Conservation (phyloP, 352 stramenopile genomes). For the Phytophthora crassamura region DNA sequence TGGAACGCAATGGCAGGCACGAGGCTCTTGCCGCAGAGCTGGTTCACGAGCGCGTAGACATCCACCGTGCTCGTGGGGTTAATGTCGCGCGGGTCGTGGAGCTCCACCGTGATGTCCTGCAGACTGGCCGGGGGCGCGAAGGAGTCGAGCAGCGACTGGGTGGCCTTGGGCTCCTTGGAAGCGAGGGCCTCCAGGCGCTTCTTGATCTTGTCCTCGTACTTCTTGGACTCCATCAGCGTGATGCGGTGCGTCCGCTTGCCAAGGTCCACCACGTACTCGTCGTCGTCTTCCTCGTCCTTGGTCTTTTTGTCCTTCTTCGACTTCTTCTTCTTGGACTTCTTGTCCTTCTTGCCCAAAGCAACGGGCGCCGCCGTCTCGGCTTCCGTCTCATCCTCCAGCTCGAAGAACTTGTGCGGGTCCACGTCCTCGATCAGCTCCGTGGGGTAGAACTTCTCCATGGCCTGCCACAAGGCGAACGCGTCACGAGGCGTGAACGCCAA, state of each 20-base stretch:
- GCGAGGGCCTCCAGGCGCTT: slow-evolving; percentile 90
- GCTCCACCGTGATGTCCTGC: slow-evolving; percentile 65
- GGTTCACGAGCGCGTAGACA: slow-evolving; percentile 72
- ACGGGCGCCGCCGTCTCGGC: slow-evolving; percentile 10
- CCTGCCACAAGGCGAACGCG: slow-evolving; percentile 96
- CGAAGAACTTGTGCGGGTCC: slow-evolving; percentile 96
- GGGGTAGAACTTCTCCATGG: slow-evolving; percentile 80
- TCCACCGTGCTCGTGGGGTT: slow-evolving; percentile 71
- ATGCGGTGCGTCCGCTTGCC: slow-evolving; percentile 92
- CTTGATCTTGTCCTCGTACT: slow-evolving; percentile 98
- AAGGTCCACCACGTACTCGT: slow-evolving; percentile 67
- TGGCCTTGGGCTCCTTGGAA: slow-evolving; percentile 89
- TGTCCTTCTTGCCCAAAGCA: slow-evolving; percentile 59
- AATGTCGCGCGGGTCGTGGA: slow-evolving; percentile 52
- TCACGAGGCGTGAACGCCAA: slow-evolving; percentile 97
- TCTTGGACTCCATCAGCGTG: slow-evolving; percentile 97
- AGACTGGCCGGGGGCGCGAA: slow-evolving; percentile 76
- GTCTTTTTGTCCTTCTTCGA: slow-evolving; percentile 76
- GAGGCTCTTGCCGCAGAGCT: slow-evolving; percentile 64
- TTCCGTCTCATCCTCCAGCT: slow-evolving; percentile 51
- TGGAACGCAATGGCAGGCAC: slow-evolving; percentile 90
- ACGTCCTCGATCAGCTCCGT: slow-evolving; percentile 90
- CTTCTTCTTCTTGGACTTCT: slow-evolving; percentile 56
- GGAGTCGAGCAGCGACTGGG: slow-evolving; percentile 80
- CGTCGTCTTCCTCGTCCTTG: slow-evolving; percentile 74